phyloP scores from a whole-genome alignment of 2,329 filamentous ascomycete species.

The Talaromyces sp. region DNA sequence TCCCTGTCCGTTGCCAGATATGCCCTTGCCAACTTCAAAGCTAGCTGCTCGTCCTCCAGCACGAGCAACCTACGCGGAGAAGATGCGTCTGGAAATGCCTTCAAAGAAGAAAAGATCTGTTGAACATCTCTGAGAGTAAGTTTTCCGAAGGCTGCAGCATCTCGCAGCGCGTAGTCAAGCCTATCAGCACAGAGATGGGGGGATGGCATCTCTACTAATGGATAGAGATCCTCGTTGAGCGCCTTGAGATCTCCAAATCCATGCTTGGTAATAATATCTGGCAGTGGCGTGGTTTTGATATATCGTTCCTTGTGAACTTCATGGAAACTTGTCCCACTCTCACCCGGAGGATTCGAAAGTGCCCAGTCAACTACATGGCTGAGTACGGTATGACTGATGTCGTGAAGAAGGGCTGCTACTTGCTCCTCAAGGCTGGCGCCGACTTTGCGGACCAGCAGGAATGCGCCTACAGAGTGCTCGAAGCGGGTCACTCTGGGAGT shows the following conservation, averaged over 20 bases:
- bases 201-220: conserved; percentile 39
- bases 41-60: conserved; percentile 31
- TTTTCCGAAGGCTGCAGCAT: conserved; percentile 35
- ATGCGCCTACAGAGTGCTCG: conserved; percentile 44
- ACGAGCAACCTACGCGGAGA: conserved; percentile 33
- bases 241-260: conserved; percentile 31
- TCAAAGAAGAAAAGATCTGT: conserved; percentile 29
- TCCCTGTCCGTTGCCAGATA: conserved; percentile 38
- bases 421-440: conserved; percentile 40
- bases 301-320: conserved; percentile 43
- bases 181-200: conserved; percentile 44
- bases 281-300: conserved; percentile 35
- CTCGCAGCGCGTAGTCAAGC: conserved; percentile 43
- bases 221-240: conserved; percentile 41
- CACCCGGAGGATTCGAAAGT: conserved; percentile 35
- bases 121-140: conserved; percentile 33
- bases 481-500: conserved; percentile 39
- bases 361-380: conserved; percentile 45
- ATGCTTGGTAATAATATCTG: conserved; percentile 35
- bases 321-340: conserved; percentile 37
- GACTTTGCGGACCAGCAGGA: conserved; percentile 40
- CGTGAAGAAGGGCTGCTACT: conserved; percentile 41
- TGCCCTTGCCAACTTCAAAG: conserved; percentile 33
- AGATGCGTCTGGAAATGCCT: conserved; percentile 31
- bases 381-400: conserved; percentile 42